Conservation (phyloP, 345 rosid genomes). For the Gynandropsis gynandra region DNA sequence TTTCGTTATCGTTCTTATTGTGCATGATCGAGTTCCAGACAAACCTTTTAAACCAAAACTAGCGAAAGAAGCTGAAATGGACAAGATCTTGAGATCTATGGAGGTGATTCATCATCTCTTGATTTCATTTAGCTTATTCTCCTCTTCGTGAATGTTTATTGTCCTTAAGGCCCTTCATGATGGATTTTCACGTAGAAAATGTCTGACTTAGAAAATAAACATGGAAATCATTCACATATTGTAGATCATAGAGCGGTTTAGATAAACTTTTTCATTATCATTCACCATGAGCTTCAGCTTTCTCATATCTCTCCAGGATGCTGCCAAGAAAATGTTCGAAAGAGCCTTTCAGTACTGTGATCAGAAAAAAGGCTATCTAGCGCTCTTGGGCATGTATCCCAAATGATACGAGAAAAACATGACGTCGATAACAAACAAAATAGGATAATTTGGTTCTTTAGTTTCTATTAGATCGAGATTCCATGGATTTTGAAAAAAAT, state of each 20-base stretch:
- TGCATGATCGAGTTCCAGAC: conserved; percentile 72
- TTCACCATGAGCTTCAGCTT: conserved; percentile 6
- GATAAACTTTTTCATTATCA: not conserved
- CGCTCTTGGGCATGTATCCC: conserved; percentile 79
- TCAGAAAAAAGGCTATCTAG: conserved; percentile 66
- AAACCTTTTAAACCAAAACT: conserved; percentile 84
- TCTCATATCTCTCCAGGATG: conserved; percentile 51
- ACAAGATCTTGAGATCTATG: conserved; percentile 85
- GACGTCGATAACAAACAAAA: too few species aligned
- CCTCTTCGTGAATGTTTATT: too few species aligned
- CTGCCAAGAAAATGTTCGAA: conserved; percentile 67
- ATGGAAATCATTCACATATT: conserved; percentile 95
- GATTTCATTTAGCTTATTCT: too few species aligned
- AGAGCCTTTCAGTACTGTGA: conserved; percentile 89
- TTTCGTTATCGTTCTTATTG: too few species aligned
- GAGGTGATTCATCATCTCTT: conserved; percentile 40
- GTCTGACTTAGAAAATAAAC: conserved; percentile 87
- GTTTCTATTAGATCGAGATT: too few species aligned
- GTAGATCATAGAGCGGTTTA: conserved; percentile 4
- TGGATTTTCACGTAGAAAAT: too few species aligned
- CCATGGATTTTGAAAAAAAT: too few species aligned
- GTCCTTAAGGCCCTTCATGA: too few species aligned
- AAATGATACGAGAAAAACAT: too few species aligned
- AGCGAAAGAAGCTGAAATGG: conserved; percentile 96
- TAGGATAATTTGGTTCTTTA: too few species aligned